Percentiles rank a stretch among this genome's conserved stretches.
phyloP scores from a whole-genome alignment of 2,329 filamentous ascomycete genomes.

The Pseudogymnoascus sp. region DNA sequence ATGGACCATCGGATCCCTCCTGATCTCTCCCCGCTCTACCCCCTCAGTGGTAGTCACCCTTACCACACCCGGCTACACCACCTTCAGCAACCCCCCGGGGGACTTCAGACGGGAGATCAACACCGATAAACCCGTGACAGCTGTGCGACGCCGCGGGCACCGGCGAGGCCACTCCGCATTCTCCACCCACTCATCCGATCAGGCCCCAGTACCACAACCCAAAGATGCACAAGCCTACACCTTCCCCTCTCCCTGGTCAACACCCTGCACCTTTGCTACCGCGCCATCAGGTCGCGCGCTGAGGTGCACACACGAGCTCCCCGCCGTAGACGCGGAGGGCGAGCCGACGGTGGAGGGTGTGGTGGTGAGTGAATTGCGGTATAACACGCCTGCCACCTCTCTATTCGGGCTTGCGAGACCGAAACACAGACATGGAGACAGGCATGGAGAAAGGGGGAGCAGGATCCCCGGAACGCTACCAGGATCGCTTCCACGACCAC shows the following conservation, averaged over 20 bases:
- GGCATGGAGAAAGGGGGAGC: background rate
- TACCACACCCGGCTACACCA: constrained; percentile 26
- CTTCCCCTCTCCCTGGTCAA: constrained; percentile 80
- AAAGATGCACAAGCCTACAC: constrained; percentile 49
- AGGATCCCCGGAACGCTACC: background rate
- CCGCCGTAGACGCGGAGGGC: constrained; percentile 14
- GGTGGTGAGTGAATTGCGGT: constrained; percentile 71
- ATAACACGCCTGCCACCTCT: constrained; percentile 48
- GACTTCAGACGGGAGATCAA: background rate
- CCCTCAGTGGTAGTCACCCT: constrained; percentile 25
- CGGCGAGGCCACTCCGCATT: background rate
- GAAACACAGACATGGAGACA: constrained; percentile 19
- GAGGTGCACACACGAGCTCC: constrained; percentile 63
- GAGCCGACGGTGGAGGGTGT: background rate
- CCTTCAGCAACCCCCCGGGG: constrained; percentile 15
- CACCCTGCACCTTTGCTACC: constrained; percentile 76
- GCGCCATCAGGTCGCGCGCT: constrained; percentile 66
- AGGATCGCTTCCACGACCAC: background rate
- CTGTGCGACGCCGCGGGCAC: background rate
- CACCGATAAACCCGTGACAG: background rate
- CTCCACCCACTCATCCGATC: constrained; percentile 5
- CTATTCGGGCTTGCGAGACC: constrained; percentile 30
- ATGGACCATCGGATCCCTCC: constrained; percentile 57
- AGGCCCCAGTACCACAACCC: constrained; percentile 8
- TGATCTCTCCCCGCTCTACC: background rate